A percentile compares a stretch with the other conserved stretches of the same genome.
Conservation (phyloP, 768 basidiomycete genomes). For the Boletus subcaerulescens region DNA sequence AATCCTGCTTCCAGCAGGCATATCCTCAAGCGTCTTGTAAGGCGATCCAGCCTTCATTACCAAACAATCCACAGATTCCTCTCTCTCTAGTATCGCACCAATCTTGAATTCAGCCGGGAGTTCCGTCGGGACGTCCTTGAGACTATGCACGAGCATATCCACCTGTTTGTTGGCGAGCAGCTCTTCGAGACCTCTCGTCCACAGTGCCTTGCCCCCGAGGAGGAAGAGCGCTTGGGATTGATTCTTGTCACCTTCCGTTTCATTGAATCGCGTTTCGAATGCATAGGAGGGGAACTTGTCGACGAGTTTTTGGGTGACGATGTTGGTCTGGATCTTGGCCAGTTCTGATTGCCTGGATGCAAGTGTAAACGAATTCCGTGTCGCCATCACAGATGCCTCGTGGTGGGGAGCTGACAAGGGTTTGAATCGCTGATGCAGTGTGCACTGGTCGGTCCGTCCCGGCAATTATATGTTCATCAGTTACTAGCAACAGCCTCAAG, state of each 20-base stretch:
- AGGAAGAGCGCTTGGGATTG: conserved; percentile 87
- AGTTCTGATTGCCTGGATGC: conserved; percentile 88
- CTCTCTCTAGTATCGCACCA: conserved; percentile 80
- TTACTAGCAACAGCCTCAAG: neutral
- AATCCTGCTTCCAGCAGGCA: conserved; percentile 87
- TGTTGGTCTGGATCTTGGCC: conserved; percentile 86
- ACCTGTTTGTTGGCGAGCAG: conserved; percentile 67
- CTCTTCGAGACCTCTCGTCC: conserved; percentile 97
- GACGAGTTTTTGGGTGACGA: conserved; percentile 64
- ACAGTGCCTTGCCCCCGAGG: conserved; percentile 86
- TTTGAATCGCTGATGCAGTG: neutral
- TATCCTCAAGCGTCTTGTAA: conserved; percentile 74
- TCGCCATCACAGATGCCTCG: conserved; percentile 11
- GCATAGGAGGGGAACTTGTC: conserved; percentile 47
- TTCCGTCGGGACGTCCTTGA: conserved; percentile 91
- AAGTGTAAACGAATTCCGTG: conserved; percentile 56
- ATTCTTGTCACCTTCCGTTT: conserved; percentile 83
- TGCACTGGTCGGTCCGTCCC: neutral
- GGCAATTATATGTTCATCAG: too few relatives aligned
- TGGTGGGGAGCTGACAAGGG: neutral
- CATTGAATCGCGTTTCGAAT: conserved; percentile 60
- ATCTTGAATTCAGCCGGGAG: conserved; percentile 84
- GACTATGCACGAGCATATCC: conserved; percentile 89
- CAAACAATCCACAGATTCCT: conserved; percentile 85
- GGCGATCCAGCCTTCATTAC: conserved; percentile 73